phyloP scores from a whole-genome alignment of 1,284 basidiomycete genomes.

The Hymenochaete sp. region DNA sequence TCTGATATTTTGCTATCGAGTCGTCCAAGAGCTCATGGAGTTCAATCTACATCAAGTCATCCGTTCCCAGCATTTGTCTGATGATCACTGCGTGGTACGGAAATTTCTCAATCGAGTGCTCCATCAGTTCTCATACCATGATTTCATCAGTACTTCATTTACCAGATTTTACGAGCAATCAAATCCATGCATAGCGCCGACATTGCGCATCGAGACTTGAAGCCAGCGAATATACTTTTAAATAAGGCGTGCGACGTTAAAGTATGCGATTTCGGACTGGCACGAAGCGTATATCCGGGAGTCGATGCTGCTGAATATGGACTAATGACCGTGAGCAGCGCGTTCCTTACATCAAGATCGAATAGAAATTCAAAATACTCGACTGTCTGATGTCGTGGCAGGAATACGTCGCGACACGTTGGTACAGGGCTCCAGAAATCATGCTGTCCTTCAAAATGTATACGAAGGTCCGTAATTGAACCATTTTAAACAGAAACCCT shows the following conservation, averaged over 20 bases:
- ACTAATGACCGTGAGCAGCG: constrained; percentile 49
- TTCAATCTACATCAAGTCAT: constrained; percentile 98
- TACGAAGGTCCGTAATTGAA: constrained; percentile 39
- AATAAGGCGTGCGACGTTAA: constrained; percentile 98
- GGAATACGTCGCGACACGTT: constrained; percentile 93
- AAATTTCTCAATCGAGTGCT: not conserved
- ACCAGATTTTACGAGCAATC: constrained; percentile 96
- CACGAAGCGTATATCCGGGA: constrained; percentile 67
- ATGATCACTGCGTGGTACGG: constrained; percentile 12
- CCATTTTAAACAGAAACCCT: too few species aligned
- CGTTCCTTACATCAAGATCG: constrained; percentile 74
- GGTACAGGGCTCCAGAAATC: constrained; percentile 96
- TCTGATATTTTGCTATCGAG: constrained; percentile 29
- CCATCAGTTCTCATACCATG: constrained; percentile 71
- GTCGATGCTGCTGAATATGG: constrained; percentile 46
- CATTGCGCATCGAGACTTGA: constrained; percentile 95
- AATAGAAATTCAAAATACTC: constrained; percentile 27
- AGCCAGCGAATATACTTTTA: constrained; percentile 92
- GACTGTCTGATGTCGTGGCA: too few species aligned
- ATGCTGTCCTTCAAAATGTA: constrained; percentile 97
- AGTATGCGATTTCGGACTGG: constrained; percentile 98
- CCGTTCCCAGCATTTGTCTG: constrained; percentile 24
- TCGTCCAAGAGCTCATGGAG: constrained; percentile 90
- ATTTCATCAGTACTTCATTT: constrained; percentile 98
- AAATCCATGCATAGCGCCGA: constrained; percentile 99